Base-by-base conservation (phyloP, 2,329 filamentous ascomycete species). In the Elsinoe necatrix region DNA sequence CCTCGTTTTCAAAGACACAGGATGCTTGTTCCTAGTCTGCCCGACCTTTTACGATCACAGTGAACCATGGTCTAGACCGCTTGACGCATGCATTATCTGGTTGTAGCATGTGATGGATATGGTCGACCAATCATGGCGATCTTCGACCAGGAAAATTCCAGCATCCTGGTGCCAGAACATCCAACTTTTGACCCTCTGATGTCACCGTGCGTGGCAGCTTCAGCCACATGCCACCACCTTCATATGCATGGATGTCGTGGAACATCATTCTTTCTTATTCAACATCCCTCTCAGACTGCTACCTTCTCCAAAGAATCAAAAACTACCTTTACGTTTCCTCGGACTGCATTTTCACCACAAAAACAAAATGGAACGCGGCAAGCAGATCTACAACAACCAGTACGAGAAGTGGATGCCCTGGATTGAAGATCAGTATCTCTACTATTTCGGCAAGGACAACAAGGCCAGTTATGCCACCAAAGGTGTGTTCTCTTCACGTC, bases 381-480 rank as follows among this genome's bases (percentile, higher is more conserved):
- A 45, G 52, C 35, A 55, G 35, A n/a, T 55, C 3, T 55, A 55
- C 52, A 43, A 43, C 52, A 42, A 42, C 23, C 52, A 88, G 69
- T 88, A 89, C 71, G 84, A 89, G 67, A 77, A 72, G 64, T 89
- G 86, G 86, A 79, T 87, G 67, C 86, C 86, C 0, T 89, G 86
- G 85, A 73, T 88, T 57, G 85, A 89, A 69, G 86, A 89, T 68
- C 70, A 82, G 58, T 87, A 87, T 68, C 77, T 89, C 25, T 76
- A 77, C 54, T 88, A 81, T 76, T 88, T 88, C 70, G 86, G 84
- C 64, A 85, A 84, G 61, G 84, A 88, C 66, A 89, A 89, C 77
- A 88, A 89, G 71, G 80, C 84, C 4, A 84, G 80, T 67, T 89
- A 89, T 65, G 75, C 81, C 4, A 78, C 84, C 1, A 87, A 85